phyloP scores from a whole-genome alignment of 176 grass and related monocot species.

The Alloteropsis semialata region DNA sequence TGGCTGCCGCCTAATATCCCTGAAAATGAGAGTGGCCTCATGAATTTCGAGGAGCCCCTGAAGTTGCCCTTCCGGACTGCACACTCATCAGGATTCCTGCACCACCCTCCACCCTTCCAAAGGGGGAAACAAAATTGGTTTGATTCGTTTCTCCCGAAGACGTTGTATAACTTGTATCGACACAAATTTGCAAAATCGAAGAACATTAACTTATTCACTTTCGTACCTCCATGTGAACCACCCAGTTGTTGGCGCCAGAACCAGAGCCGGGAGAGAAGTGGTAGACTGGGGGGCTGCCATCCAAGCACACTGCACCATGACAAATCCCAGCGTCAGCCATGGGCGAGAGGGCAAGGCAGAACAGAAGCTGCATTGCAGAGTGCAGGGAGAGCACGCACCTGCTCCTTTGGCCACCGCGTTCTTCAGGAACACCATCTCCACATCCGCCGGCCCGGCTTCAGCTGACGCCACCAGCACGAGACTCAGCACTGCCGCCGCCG shows the following conservation, averaged over 20 bases:
- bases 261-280: slow-evolving; percentile 68
- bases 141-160: neutral
- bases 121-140: neutral
- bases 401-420: slow-evolving; percentile 57
- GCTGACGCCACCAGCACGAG: slow-evolving; percentile 12
- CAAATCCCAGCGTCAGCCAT: neutral
- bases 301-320: slow-evolving; percentile 58
- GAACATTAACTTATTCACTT: neutral
- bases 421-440: slow-evolving; percentile 59
- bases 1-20: slow-evolving; percentile 53
- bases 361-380: neutral
- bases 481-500: slow-evolving; percentile 10
- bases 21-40: slow-evolving; percentile 68
- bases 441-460: slow-evolving; percentile 19
- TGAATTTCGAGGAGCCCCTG: slow-evolving; percentile 76
- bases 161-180: no score
- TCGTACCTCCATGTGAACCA: slow-evolving; percentile 74
- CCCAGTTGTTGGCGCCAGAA: slow-evolving; percentile 65
- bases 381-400: slow-evolving; percentile 23
- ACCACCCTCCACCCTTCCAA: slow-evolving; percentile 85
- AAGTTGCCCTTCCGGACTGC: slow-evolving; percentile 56
- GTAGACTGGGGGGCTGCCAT: slow-evolving; percentile 66
- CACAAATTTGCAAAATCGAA: neutral
- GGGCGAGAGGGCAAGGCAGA: neutral
- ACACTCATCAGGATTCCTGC: slow-evolving; percentile 65